phyloP scores from a whole-genome alignment of 805 yeast species.

The Metahyphopichia silvanorum region DNA sequence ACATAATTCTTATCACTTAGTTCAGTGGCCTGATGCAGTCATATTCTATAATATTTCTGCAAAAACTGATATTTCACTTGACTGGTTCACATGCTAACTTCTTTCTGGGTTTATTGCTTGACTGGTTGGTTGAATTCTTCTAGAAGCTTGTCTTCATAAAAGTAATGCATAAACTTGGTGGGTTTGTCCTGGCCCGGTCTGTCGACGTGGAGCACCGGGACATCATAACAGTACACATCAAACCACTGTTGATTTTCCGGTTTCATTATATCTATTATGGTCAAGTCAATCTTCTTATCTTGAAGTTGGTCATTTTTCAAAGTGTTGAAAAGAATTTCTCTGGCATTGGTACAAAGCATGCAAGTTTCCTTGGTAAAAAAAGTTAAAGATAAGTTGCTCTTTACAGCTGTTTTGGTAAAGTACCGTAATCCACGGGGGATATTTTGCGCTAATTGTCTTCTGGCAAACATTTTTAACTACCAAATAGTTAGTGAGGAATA shows the following conservation, averaged over 20 bases:
- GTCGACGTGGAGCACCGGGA: conserved; percentile 73
- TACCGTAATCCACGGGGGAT: too few relatives aligned
- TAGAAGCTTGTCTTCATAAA: conserved; percentile 51
- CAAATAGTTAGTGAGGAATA: too few relatives aligned
- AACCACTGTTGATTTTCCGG: conserved; percentile 63
- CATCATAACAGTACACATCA: conserved; percentile 72
- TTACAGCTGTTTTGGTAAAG: too few relatives aligned
- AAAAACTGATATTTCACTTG: conserved; percentile 1
- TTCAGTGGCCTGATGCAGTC: too few relatives aligned
- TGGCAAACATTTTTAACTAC: too few relatives aligned
- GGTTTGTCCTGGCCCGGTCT: conserved; percentile 43
- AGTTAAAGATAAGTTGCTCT: conserved; percentile 36
- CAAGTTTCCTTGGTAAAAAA: conserved; percentile 71
- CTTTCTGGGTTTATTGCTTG: conserved; percentile 1
- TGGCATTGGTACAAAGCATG: conserved; percentile 65
- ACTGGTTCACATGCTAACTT: conserved; percentile 1
- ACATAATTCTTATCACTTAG: too few relatives aligned
- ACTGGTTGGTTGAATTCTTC: conserved; percentile 41
- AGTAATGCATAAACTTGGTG: conserved; percentile 65
- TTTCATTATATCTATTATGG: conserved; percentile 54
- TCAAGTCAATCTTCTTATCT: conserved; percentile 27
- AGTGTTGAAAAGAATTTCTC: conserved; percentile 44
- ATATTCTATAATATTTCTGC: neutral
- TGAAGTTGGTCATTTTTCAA: conserved; percentile 25
- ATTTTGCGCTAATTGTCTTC: too few relatives aligned